phyloP scores from a whole-genome alignment of 768 basidiomycete species.

The Mycena haematopus region DNA sequence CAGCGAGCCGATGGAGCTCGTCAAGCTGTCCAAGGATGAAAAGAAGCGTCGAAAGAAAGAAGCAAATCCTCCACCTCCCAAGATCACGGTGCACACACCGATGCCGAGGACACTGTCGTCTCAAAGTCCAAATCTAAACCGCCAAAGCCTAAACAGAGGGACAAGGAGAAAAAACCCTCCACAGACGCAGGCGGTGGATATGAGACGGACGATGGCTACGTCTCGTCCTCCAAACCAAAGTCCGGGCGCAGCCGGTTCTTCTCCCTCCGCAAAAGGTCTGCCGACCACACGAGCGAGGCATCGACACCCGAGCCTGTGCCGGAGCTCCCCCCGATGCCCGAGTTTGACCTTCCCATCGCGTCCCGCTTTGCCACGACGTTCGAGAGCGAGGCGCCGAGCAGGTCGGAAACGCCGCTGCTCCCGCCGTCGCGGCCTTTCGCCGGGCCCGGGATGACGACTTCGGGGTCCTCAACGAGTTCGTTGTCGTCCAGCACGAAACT shows the following conservation, averaged over 20 bases:
- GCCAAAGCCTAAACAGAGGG: constrained; percentile 31
- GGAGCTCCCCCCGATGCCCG: constrained; percentile 34
- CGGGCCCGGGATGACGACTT: neutral
- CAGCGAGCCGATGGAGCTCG: constrained; percentile 32
- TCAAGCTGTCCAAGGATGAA: constrained; percentile 32
- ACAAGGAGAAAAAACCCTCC: constrained; percentile 30
- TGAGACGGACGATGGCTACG: constrained; percentile 36
- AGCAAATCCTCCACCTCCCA: constrained; percentile 24
- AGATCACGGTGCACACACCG: constrained; percentile 29
- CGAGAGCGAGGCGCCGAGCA: constrained; percentile 10
- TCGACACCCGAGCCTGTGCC: constrained; percentile 33
- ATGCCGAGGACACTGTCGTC: constrained; percentile 23
- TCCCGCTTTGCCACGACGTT: constrained; percentile 51
- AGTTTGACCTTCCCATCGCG: constrained; percentile 52
- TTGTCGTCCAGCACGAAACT: constrained; percentile 26
- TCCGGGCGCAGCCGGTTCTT: constrained; percentile 45
- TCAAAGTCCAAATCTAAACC: constrained; percentile 15
- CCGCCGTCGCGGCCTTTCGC: constrained; percentile 25
- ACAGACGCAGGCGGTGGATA: constrained; percentile 26
- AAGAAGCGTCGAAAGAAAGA: constrained; percentile 29
- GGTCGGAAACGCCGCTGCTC: constrained; percentile 21
- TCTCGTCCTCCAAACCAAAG: constrained; percentile 42
- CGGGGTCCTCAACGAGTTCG: constrained; percentile 13
- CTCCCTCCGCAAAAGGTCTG: constrained; percentile 45
- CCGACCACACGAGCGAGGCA: neutral